Percentiles rank a stretch among this genome's conserved stretches.
Conservation (phyloP, 208 protist genomes). For the Acanthamoeba pearcei region DNA sequence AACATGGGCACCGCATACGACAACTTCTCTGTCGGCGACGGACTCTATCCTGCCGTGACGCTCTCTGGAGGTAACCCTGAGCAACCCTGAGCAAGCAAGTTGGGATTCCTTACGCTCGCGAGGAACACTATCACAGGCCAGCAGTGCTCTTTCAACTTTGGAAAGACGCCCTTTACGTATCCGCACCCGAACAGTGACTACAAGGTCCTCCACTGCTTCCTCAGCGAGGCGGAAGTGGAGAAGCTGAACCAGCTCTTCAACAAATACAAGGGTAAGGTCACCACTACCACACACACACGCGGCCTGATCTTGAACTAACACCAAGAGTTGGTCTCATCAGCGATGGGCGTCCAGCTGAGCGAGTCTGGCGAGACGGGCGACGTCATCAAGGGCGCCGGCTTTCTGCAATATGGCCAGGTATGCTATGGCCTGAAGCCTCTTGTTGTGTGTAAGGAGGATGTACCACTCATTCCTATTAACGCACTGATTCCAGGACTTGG, state of each 20-base stretch:
- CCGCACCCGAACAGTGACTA: not conserved
- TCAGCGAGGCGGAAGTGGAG: conserved; percentile 1
- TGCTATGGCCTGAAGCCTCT: no score
- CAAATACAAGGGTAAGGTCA: conserved; percentile 52
- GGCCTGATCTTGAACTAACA: not conserved
- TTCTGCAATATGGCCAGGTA: conserved; percentile 32
- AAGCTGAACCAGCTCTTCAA: conserved; percentile 31
- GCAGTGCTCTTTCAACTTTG: conserved; percentile 32
- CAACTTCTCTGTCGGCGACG: not conserved
- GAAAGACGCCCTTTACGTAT: not conserved
- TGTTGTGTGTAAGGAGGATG: not conserved
- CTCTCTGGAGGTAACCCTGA: conserved; percentile 7
- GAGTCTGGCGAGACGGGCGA: conserved; percentile 57
- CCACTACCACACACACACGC: not conserved
- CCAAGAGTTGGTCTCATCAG: not conserved
- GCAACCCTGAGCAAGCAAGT: no score
- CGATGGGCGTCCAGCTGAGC: not conserved
- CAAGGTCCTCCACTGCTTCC: conserved; percentile 65
- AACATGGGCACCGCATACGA: conserved; percentile 35
- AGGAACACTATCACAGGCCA: not conserved
- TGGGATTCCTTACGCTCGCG: not conserved
- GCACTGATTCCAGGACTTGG: not conserved
- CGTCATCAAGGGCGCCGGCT: conserved; percentile 14
- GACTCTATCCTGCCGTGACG: conserved; percentile 16
- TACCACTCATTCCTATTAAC: not conserved